Base-by-base conservation (phyloP, 768 basidiomycete genomes). In the Naganishia friedmannii region DNA sequence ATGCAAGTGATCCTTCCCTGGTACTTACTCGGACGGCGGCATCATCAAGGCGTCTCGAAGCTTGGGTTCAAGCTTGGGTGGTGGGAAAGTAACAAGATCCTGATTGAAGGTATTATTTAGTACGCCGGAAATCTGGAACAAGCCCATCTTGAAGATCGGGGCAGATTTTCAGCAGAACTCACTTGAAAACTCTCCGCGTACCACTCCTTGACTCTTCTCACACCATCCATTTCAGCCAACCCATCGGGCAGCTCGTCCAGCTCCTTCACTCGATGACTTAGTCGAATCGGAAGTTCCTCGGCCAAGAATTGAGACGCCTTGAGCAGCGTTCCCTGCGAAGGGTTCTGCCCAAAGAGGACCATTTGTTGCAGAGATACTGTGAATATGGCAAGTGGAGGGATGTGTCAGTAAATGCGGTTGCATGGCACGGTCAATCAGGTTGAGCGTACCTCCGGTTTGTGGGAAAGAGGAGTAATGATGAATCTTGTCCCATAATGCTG, bases 121-220 rank as follows among this genome's bases (percentile, higher is more conserved):
- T 21, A n/a, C n/a, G 13, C 29, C 13, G n/a, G 28, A 5, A 34
- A 28, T 32, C 29, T 32, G 21, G 21, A 26, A 26, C n/a, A 29
- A 31, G 28, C 32, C 37, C 19, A 8, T 37, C 21, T 63, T 6
- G 4, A n/a, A 7, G 13, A 32, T 53, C 53, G 8, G 23, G 13
- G 31, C 2, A 21, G 42, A 34, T 17, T 34, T n/a, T 12, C 3
- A 29, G 3, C 54, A 31, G 29, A 31, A 63, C 60, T 63, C 42
- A 68, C 95, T 86, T 98, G 91, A 80, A 99, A 98, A 19, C 91
- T 92, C 83, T 98, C 92, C 0, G 95, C 95, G 81, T 99, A 99
- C 96, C 96, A 99, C 77, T 95, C 89, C 83, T 93, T 94, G 70
- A 99, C 83, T 78, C 91, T 93, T 69, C 88, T 87, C 73, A 99